Percentiles rank a stretch among this genome's conserved stretches.
These are phyloP conservation scores for Aureobasidium subglaciale DNA, from an alignment of 2,329 filamentous ascomycete genomes.

Conservation along the genomic window DNA sequence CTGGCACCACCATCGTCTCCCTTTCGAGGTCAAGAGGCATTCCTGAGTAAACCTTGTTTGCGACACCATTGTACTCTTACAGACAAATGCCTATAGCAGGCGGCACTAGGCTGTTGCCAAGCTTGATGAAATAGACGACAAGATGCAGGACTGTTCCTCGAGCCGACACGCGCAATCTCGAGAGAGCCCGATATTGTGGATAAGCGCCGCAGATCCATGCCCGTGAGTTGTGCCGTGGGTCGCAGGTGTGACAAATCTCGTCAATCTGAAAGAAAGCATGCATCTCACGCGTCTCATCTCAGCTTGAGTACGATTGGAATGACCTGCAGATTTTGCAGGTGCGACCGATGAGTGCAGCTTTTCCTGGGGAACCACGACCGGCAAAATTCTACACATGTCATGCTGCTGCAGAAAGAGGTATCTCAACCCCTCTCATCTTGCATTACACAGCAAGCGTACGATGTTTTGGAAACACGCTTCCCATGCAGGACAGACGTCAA, in stretches of 20 bases:
- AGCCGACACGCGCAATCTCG: conserved; percentile 6
- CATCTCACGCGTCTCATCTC: not conserved
- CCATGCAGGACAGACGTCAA: conserved; percentile 6
- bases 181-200: not conserved
- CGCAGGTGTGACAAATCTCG: conserved; percentile 11
- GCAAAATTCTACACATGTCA: not conserved
- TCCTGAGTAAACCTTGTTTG: not conserved
- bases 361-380: conserved; percentile 2
- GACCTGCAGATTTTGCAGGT: conserved; percentile 7
- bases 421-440: not conserved
- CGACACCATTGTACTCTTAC: not conserved
- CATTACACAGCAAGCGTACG: not conserved
- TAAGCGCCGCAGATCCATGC: conserved; percentile 7
- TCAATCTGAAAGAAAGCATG: not conserved
- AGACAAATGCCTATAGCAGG: not conserved
- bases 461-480: not conserved
- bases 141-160: not conserved
- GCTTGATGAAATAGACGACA: not conserved
- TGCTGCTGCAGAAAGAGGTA: not conserved
- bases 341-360: not conserved
- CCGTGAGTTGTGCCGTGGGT: not conserved
- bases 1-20: not conserved
- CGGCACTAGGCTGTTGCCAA: conserved; percentile 3
- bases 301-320: not conserved
- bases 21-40: not conserved